These are phyloP conservation scores for Backusella morwellensis DNA, from an alignment of 192 early-diverging fungal species.

Conservation along the genomic window DNA sequence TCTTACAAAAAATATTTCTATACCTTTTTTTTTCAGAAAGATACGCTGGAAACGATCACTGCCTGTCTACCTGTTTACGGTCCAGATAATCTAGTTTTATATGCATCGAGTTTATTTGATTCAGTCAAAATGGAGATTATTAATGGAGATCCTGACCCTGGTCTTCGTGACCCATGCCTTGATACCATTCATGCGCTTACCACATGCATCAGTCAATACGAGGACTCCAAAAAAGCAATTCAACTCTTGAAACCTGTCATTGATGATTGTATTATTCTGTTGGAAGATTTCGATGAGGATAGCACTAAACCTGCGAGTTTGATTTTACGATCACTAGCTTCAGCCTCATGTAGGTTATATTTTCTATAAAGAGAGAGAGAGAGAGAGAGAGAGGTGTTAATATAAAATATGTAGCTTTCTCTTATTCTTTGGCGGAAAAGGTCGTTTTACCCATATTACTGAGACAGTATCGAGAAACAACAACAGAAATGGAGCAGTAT, in stretches of 20 bases:
- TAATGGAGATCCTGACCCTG: slow-evolving; percentile 57
- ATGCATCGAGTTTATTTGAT: slow-evolving; percentile 73
- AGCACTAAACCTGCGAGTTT: slow-evolving; percentile 63
- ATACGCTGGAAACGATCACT: slow-evolving; percentile 87
- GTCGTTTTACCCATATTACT: slow-evolving; percentile 63
- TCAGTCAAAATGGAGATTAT: slow-evolving; percentile 60
- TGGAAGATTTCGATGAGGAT: slow-evolving; percentile 62
- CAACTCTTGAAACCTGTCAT: slow-evolving; percentile 47
- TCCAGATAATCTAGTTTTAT: slow-evolving; percentile 57
- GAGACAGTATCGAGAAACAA: slow-evolving; percentile 54
- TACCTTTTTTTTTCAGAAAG: slow-evolving; percentile 48
- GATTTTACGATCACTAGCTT: slow-evolving; percentile 61
- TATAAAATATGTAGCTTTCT: slow-evolving; percentile 45
- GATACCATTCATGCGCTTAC: slow-evolving; percentile 59
- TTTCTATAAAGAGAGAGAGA: neutral
- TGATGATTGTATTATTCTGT: slow-evolving; percentile 53
- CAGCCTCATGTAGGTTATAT: slow-evolving; percentile 49
- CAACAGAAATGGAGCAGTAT: slow-evolving; percentile 36
- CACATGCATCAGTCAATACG: slow-evolving; percentile 40
- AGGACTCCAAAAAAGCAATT: neutral
- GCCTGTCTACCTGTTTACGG: slow-evolving; percentile 78
- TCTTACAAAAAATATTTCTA: neutral
- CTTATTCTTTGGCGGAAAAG: slow-evolving; percentile 53
- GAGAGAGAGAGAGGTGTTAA: neutral
- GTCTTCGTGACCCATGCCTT: slow-evolving; percentile 66